Percentiles rank a stretch among this genome's conserved stretches.
phyloP scores from a whole-genome alignment of 2,329 filamentous ascomycete species.

The Aspergillus intermedius region DNA sequence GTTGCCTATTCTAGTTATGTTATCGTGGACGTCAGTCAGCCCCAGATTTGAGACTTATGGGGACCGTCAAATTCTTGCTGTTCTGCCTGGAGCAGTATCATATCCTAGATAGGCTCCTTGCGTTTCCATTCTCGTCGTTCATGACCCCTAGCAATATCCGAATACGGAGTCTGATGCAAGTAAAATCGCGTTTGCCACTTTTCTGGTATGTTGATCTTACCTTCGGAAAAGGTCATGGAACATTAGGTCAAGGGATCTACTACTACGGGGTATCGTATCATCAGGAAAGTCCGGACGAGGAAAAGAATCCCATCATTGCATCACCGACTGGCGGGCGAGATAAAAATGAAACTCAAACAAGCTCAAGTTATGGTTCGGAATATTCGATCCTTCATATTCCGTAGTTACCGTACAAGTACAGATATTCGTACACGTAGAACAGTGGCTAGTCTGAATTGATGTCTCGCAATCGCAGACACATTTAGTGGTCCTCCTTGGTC shows the following conservation, averaged over 20 bases:
- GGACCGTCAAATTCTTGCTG: too few relatives aligned
- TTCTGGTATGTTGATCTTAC: too few relatives aligned
- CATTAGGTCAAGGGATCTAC: neutral
- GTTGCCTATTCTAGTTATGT: neutral
- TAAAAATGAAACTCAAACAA: neutral
- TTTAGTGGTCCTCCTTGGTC: neutral
- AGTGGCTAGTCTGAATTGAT: neutral
- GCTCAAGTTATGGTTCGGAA: neutral
- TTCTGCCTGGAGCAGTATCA: too few relatives aligned
- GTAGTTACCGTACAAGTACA: neutral
- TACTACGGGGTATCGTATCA: neutral
- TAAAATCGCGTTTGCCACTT: too few relatives aligned
- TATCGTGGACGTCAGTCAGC: too few relatives aligned
- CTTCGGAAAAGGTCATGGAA: neutral
- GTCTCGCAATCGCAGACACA: neutral
- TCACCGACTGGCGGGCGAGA: neutral
- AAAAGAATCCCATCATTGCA: neutral
- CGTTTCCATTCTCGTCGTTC: too few relatives aligned
- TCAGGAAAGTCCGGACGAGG: neutral
- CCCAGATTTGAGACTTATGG: too few relatives aligned
- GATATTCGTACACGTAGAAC: neutral
- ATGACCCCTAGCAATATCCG: too few relatives aligned
- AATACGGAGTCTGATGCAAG: too few relatives aligned
- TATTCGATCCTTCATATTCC: neutral
- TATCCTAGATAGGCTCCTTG: too few relatives aligned